phyloP scores from a whole-genome alignment of 208 protist genomes.

The Phytomonas sp. region DNA sequence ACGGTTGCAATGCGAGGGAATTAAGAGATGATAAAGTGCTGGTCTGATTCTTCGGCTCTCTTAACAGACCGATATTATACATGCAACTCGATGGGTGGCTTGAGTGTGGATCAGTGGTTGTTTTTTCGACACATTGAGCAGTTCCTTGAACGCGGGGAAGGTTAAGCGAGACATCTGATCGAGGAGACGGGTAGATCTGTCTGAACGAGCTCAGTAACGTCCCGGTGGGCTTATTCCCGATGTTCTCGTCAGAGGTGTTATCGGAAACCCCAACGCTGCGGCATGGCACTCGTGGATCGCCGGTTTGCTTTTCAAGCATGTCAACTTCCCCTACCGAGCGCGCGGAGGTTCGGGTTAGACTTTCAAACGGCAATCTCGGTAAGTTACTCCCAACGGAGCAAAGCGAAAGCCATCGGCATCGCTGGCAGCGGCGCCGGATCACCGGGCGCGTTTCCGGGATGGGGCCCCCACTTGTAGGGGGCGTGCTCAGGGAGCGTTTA shows the following conservation, averaged over 20 bases:
- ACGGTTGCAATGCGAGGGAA: not conserved
- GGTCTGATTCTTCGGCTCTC: not conserved
- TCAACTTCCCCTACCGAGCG: not conserved
- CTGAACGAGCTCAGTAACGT: not conserved
- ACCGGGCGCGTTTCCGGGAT: not conserved
- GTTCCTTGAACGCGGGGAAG: not conserved
- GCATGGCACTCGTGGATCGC: not conserved
- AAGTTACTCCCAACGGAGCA: not conserved
- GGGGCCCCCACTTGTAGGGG: not conserved
- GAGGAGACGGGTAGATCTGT: not conserved
- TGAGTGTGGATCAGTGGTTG: too few species aligned
- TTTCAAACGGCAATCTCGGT: not conserved
- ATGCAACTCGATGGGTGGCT: not conserved
- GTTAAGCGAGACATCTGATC: not conserved
- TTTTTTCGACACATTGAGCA: not conserved
- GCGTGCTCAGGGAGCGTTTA: not conserved
- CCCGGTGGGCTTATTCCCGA: not conserved
- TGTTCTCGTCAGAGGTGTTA: not conserved
- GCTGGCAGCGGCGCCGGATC: not conserved
- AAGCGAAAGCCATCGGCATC: not conserved
- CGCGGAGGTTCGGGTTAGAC: not conserved
- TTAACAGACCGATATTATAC: not conserved
- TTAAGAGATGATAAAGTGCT: not conserved
- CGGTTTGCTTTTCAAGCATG: not conserved
- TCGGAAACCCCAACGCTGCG: not conserved